Evolutionary conservation across 2,329 filamentous ascomycete species (phyloP).

Genomic region (Exophiala sideris): DNA sequence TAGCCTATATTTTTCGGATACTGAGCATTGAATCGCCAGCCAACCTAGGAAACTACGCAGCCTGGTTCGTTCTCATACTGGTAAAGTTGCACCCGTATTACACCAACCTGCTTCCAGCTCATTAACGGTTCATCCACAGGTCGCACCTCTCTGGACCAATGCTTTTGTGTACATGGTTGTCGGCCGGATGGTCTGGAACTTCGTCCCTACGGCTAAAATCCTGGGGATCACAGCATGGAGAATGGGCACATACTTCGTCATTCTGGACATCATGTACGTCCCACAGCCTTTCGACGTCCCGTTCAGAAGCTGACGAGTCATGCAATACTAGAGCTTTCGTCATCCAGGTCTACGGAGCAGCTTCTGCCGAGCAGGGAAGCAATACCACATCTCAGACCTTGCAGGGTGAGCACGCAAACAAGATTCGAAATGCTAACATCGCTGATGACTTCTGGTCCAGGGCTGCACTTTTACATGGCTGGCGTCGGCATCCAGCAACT

Average conservation of each 20-base stretch:
- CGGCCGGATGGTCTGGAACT: slow-evolving; percentile 44
- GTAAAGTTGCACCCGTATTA: not conserved
- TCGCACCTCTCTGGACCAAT: slow-evolving; percentile 29
- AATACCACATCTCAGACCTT: not conserved
- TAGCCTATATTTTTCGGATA: not conserved
- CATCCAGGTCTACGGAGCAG: slow-evolving; percentile 1
- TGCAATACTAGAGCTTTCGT: not conserved
- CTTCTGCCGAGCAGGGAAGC: not conserved
- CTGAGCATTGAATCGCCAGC: not conserved
- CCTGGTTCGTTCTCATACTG: slow-evolving; percentile 1
- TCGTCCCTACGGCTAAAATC: slow-evolving; percentile 37
- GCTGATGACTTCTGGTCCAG: not conserved
- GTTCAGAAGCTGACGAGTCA: not conserved
- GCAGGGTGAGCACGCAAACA: not conserved
- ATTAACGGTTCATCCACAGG: not conserved
- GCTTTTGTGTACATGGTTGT: slow-evolving; percentile 47
- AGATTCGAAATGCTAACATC: not conserved
- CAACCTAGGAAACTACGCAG: not conserved
- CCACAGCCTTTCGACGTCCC: not conserved
- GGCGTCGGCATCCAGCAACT: slow-evolving; percentile 48
- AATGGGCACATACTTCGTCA: slow-evolving; percentile 38
- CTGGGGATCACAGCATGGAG: slow-evolving; percentile 36
- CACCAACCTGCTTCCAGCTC: too few species aligned
- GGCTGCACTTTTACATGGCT: slow-evolving; percentile 26
- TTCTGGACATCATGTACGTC: slow-evolving; percentile 36